Evolutionary conservation across 257 asterid species (phyloP).

Genomic region (Datura wrightii): DNA sequence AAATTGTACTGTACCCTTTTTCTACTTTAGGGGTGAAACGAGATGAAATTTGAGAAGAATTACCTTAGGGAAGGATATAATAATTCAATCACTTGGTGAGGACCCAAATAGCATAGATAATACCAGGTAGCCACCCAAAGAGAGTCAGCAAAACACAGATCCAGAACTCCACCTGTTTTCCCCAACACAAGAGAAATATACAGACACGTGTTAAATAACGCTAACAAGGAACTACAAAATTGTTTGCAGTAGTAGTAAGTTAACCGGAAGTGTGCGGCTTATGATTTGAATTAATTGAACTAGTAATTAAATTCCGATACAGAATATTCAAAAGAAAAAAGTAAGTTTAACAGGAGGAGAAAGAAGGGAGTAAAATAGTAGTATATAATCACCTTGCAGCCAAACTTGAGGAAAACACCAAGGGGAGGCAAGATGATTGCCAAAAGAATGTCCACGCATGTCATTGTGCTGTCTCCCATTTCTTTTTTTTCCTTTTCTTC

Average conservation of each 20-base stretch:
- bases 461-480: constrained; percentile 34
- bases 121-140: constrained; percentile 80
- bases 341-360: no score
- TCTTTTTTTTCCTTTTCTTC: neutral
- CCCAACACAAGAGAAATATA: neutral
- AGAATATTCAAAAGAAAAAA: no score
- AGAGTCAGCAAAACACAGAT: constrained; percentile 73
- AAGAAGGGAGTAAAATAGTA: no score
- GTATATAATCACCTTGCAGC: constrained; percentile 35
- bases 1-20: neutral
- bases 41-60: neutral
- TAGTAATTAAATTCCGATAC: no score
- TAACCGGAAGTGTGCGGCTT: no score
- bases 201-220: no score
- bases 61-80: neutral
- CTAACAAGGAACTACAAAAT: no score
- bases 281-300: no score
- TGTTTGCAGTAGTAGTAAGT: no score
- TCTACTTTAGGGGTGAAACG: neutral
- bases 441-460: constrained; percentile 41
- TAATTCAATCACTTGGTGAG: constrained; percentile 59
- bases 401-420: constrained; percentile 47
- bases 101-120: constrained; percentile 70
- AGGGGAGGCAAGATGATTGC: constrained; percentile 51
- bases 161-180: constrained; percentile 77